phyloP scores from a whole-genome alignment of 208 protist genomes.

The Leishmania lainsoni region DNA sequence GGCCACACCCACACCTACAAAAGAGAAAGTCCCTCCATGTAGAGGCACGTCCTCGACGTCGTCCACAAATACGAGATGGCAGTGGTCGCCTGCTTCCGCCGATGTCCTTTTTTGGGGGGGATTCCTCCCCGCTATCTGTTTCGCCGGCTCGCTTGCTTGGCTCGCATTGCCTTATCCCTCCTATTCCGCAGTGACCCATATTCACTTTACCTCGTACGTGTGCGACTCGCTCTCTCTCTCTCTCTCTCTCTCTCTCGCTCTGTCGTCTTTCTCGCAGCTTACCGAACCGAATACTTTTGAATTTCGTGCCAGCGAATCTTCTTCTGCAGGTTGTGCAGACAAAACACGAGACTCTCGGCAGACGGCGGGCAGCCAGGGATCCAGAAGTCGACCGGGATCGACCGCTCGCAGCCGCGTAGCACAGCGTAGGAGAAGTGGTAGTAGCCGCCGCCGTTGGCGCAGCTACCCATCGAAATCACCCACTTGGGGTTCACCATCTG shows the following conservation, averaged over 20 bases:
- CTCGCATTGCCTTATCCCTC: not conserved
- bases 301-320: conserved; percentile 95
- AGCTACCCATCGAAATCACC: conserved; percentile 96
- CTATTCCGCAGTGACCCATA: not conserved
- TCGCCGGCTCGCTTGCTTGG: not conserved
- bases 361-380: conserved; percentile 99
- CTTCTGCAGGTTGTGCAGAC: conserved; percentile 91
- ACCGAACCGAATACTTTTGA: conserved; percentile 90
- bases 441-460: conserved; percentile 98
- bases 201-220: not conserved
- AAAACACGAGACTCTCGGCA: conserved; percentile 93
- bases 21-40: not conserved
- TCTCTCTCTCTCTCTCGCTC: not conserved
- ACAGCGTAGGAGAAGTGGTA: conserved; percentile 99
- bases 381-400: conserved; percentile 99
- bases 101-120: not conserved
- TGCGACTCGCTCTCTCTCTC: not conserved
- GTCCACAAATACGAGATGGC: not conserved
- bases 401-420: conserved; percentile 96
- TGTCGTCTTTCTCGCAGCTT: conserved; percentile 20
- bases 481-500: conserved; percentile 97
- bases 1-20: not conserved
- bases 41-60: not conserved
- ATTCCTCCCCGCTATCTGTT: no score
- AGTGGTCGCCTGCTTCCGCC: not conserved